Percentiles rank a stretch among this genome's conserved stretches.
Evolutionary conservation across 1,284 basidiomycete genomes (phyloP).

Genomic region (Austropuccinia psidii): DNA sequence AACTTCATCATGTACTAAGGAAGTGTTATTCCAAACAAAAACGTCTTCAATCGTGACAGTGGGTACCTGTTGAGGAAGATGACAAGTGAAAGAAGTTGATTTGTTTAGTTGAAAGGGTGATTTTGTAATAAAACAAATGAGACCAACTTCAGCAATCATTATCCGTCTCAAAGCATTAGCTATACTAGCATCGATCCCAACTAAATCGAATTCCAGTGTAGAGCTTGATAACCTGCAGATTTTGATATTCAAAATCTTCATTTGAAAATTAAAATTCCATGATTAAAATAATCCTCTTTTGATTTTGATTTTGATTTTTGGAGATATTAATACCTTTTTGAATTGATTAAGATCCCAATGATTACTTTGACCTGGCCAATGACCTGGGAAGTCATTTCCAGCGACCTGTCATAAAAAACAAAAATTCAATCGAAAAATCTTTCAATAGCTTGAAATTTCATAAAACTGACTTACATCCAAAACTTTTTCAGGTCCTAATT

Average conservation of each 20-base stretch:
- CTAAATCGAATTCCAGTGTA: slow-evolving; percentile 85
- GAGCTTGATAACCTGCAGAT: slow-evolving; percentile 70
- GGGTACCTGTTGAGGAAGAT: slow-evolving; percentile 59
- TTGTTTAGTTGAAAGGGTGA: not conserved
- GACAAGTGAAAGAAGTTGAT: not conserved
- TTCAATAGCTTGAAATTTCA: not conserved
- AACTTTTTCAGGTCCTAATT: slow-evolving; percentile 27
- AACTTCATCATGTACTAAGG: slow-evolving; percentile 89
- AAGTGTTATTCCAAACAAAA: slow-evolving; percentile 93
- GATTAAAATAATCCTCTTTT: not conserved
- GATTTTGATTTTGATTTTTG: not conserved
- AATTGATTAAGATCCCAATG: slow-evolving; percentile 72
- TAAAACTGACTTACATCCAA: slow-evolving; percentile 24
- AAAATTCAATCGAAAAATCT: not conserved
- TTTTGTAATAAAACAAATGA: not conserved
- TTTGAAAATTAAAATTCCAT: not conserved
- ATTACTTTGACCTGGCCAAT: slow-evolving; percentile 72
- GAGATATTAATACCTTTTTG: slow-evolving; percentile 55
- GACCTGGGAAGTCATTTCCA: slow-evolving; percentile 77
- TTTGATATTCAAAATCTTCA: slow-evolving; percentile 63
- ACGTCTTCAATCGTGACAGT: slow-evolving; percentile 88
- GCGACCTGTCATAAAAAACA: slow-evolving; percentile 55
- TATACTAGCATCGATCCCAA: slow-evolving; percentile 91
- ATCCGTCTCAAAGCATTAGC: slow-evolving; percentile 90
- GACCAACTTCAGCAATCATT: slow-evolving; percentile 78